Percentiles rank a stretch among this genome's conserved stretches.
These are phyloP conservation scores for Bocquillonia castaneifolia DNA, from an alignment of 441 rosid species.

Conservation along the genomic window DNA sequence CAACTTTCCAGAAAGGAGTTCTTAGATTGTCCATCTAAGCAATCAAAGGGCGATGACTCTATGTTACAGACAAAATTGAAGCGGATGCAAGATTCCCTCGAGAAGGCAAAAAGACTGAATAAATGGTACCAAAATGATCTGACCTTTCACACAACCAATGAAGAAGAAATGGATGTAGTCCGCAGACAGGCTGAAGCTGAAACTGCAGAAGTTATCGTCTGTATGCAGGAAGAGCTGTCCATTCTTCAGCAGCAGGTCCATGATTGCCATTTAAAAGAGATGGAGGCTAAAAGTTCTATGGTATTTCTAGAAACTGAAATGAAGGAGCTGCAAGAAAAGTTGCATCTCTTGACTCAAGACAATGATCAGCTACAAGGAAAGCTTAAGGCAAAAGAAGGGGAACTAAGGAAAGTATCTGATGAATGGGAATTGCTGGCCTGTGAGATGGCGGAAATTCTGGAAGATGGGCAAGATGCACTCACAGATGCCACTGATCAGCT, in stretches of 20 bases:
- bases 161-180: slow-evolving; percentile 75
- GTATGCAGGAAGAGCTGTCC: slow-evolving; percentile 90
- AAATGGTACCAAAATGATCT: slow-evolving; percentile 57
- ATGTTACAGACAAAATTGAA: slow-evolving; percentile 49
- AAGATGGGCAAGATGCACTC: slow-evolving; percentile 66
- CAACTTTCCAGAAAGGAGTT: slow-evolving; percentile 46
- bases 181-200: slow-evolving; percentile 89
- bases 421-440: slow-evolving; percentile 76
- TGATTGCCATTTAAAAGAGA: slow-evolving; percentile 68
- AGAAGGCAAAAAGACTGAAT: slow-evolving; percentile 77
- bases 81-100: slow-evolving; percentile 90
- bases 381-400: slow-evolving; percentile 59
- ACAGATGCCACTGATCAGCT: slow-evolving; percentile 69
- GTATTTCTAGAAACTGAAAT: slow-evolving; percentile 48
- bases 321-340: slow-evolving; percentile 52
- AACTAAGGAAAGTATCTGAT: slow-evolving; percentile 48
- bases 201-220: slow-evolving; percentile 89
- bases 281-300: slow-evolving; percentile 39
- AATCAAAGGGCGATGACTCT: slow-evolving; percentile 34
- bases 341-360: slow-evolving; percentile 44
- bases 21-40: slow-evolving; percentile 37
- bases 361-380: slow-evolving; percentile 49
- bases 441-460: slow-evolving; percentile 75
- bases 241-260: slow-evolving; percentile 76
- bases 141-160: slow-evolving; percentile 59